Base-by-base conservation (phyloP, 176 grass and related monocot genomes). In the Lolium perenne region DNA sequence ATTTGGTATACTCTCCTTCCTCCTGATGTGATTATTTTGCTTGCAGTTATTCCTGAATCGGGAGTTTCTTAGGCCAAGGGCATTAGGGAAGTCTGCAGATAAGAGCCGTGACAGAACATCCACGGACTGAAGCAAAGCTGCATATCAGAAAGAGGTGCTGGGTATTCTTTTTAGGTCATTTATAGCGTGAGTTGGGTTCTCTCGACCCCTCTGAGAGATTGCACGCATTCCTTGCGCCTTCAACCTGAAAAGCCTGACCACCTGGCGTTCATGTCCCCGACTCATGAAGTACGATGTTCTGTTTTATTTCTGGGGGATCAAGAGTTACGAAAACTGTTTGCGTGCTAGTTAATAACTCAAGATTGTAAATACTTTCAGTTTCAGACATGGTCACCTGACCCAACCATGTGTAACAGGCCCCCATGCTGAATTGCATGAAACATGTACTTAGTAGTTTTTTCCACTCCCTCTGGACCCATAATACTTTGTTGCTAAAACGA, bases 11-110 rank as follows among this genome's bases (percentile, higher is more conserved):
- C 7, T 14, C 45, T 47, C 4, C 7, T 82, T 77, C 71, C 26
- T 45, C 18, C 47, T 67, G 16, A 77, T 49, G 5, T 74, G 50
- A 74, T 65, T 79, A 65, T 80, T 86, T 4, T 81, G 57, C 48
- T 62, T 86, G 74, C 88, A 98, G 96, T 76, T 94, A 86, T 71
- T 90, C 62, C 81, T 47, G 46, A 47, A 47, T 47, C 7, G 7
- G 7, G 46, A 47, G 7, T 43, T 43, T 43, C 41, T 43, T 43
- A 43, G 41, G 41, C 41, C 41, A 47, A 92, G 93, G 82, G 84
- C 87, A 23, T 93, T 86, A 93, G 55, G 77, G 13, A 87, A 80
- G 49, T n/a, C 38, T 51, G 8, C 49, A 86, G 29, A 80, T 74
- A n/a, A 73, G 58, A 60, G 73, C 58, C 1, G 4, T 71, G 17